phyloP scores from a whole-genome alignment of 768 basidiomycete species.

The Serendipita vermifera region DNA sequence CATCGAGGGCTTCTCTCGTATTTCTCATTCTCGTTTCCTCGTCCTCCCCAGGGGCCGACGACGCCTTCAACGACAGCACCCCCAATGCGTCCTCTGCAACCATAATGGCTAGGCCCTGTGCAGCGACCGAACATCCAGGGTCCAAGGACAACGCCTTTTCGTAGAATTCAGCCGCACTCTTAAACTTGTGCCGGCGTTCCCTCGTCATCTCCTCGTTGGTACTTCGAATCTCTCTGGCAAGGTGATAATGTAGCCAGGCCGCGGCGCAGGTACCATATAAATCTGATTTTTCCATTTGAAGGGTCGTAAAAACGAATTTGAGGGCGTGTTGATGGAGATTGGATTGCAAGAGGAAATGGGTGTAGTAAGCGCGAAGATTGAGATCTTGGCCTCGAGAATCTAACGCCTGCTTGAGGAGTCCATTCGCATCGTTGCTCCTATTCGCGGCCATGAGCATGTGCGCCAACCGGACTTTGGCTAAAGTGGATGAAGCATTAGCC shows the following conservation, averaged over 20 bases:
- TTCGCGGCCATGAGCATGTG: slow-evolving; percentile 60
- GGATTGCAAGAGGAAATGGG: slow-evolving; percentile 78
- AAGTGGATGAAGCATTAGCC: slow-evolving; percentile 4
- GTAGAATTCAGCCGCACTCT: slow-evolving; percentile 78
- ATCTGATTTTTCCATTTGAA: slow-evolving; percentile 78
- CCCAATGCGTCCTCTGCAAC: slow-evolving; percentile 86
- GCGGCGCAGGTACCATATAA: slow-evolving; percentile 83
- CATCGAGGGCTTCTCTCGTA: slow-evolving; percentile 73
- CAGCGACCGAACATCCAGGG: slow-evolving; percentile 78
- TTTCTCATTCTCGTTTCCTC: slow-evolving; percentile 51
- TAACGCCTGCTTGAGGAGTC: slow-evolving; percentile 79
- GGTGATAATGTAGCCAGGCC: slow-evolving; percentile 74
- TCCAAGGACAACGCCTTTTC: slow-evolving; percentile 82
- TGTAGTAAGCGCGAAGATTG: slow-evolving; percentile 86
- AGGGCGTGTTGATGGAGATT: slow-evolving; percentile 58
- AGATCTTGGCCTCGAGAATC: slow-evolving; percentile 62
- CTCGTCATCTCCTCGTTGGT: slow-evolving; percentile 30
- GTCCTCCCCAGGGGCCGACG: slow-evolving; percentile 39
- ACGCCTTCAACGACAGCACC: slow-evolving; percentile 40
- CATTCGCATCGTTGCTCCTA: slow-evolving; percentile 70
- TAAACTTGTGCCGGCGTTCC: slow-evolving; percentile 66
- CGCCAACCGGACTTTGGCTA: slow-evolving; percentile 89
- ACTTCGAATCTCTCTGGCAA: slow-evolving; percentile 65
- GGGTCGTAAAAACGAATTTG: slow-evolving; percentile 79
- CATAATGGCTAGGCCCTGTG: slow-evolving; percentile 88